Evolutionary conservation across 2,329 filamentous ascomycete genomes (phyloP), one percentile per base, ranked within the genome.

Genomic region (Alternaria sp.): DNA sequence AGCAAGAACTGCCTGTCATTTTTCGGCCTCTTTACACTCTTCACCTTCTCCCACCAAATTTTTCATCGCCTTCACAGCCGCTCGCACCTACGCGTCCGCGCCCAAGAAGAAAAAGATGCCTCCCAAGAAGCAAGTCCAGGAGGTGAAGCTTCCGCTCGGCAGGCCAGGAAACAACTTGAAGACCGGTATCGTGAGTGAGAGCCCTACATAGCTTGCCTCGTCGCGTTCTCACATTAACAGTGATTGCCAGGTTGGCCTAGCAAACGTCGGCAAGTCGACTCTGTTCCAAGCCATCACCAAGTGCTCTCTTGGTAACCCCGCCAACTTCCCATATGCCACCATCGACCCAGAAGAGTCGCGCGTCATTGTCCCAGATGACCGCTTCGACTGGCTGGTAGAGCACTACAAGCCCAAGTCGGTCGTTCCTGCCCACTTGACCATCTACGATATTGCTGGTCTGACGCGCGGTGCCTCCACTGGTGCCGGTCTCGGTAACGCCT

Each of bases 221-320:
- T 61, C 71, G 69, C 68, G 71, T 76, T 73, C 72, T 78, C 63
- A 73, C 72, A 72, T 81, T 81, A 78, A 82, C 78, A 79, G 73
- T 78, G 70, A 70, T 73, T 74, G 76, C 64, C 80, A 97, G 93
- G 93, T 99, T 82, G 95, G 95, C 83, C 89, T 99, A 76, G 95
- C 95, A 81, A 99, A 99, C 82, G 96, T 99, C 74, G 95, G 95
- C 82, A 99, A 99, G 86, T 99, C 95, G 70, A 99, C 96, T 34
- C 89, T 99, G 75, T 99, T 99, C 88, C 96, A 99, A 86, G 93
- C 95, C 79, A 97, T 99, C 83, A 99, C 95, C 79, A 98, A 97
- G 86, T 97, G 91, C 82, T 89, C 89, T 69, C 90, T 99, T 76
- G 95, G 96, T 83, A 99, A 98, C 85, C 96, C 96, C 75, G 95